Conservation (phyloP, 768 basidiomycete species). For the Trametes gibbosa region DNA sequence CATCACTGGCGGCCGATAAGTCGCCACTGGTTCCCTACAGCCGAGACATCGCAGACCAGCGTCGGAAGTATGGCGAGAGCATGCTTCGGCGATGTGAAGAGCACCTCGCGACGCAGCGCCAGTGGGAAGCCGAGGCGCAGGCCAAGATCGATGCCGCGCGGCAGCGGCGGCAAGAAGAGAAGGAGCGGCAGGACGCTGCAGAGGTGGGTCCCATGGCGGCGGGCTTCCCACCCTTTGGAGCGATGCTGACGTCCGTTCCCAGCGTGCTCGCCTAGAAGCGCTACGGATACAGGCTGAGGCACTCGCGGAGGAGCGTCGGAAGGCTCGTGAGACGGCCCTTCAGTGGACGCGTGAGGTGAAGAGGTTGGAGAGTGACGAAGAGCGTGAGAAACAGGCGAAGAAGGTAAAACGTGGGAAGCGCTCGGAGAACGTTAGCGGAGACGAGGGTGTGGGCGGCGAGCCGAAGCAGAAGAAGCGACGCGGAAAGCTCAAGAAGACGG, state of each 20-base stretch:
- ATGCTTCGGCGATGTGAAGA: constrained; percentile 81
- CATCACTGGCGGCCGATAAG: constrained; percentile 73
- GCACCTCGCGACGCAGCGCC: constrained; percentile 68
- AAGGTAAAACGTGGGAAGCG: constrained; percentile 51
- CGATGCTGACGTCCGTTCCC: constrained; percentile 4
- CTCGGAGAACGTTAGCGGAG: constrained; percentile 48
- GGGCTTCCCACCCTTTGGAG: background rate
- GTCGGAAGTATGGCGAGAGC: constrained; percentile 85
- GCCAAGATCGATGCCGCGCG: constrained; percentile 77
- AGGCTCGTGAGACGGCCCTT: constrained; percentile 74
- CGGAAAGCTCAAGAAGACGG: constrained; percentile 63
- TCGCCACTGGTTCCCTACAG: constrained; percentile 75
- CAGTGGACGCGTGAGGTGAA: constrained; percentile 72
- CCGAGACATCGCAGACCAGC: constrained; percentile 83
- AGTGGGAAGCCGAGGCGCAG: constrained; percentile 67
- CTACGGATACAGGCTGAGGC: constrained; percentile 69
- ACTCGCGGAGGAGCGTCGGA: constrained; percentile 74
- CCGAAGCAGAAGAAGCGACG: constrained; percentile 66
- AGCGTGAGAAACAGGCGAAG: constrained; percentile 54
- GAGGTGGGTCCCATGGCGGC: constrained; percentile 48
- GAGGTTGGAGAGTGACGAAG: constrained; percentile 68
- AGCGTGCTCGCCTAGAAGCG: constrained; percentile 64
- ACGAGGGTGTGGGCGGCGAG: constrained; percentile 39
- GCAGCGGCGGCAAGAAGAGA: constrained; percentile 77
- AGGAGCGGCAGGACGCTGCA: constrained; percentile 55